Evolutionary conservation across 768 basidiomycete genomes (phyloP), one percentile per base, ranked within the genome.

Genomic region (Pulveroboletus sp.): DNA sequence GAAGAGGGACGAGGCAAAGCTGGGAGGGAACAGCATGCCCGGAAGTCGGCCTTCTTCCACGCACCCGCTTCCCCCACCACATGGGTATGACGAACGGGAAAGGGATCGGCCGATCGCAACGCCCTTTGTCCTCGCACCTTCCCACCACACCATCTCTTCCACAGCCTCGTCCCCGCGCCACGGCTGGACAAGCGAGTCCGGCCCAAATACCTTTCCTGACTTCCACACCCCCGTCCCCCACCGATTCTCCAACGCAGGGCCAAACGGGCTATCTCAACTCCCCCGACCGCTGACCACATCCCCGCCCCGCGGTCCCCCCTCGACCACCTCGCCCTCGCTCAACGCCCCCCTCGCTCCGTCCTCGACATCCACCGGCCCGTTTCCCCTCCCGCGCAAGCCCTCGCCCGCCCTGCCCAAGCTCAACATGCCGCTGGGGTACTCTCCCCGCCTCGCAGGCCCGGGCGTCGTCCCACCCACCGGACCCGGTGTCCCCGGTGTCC

Each of bases 51-150:
- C 66, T n/a, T 59, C 74, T 13, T 72, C 75, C 20, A 69, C 70
- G 20, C 71, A 70, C 24, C 64, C 69, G 2, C 61, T 54, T 50
- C 60, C 55, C 46, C 61, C 61, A n/a, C 55, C 65, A 24, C 53
- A 57, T 25, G 40, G 27, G 9, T 66, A 61, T 21, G 63, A 65
- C 35, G 63, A 64, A 12, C 63, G 63, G n/a, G 62, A 62, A 27
- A 45, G 57, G 20, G 60, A 83, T 45, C 70, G 81, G 47, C 77
- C 77, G 2, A 62, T 76, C 39, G 72, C 79, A 6, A 77, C 74
- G 34, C 76, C 80, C 3, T 83, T 82, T 55, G 76, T 73, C 8
- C 75, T 82, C 65, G 71, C 68, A 7, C 73, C 78, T 6, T 72
- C 75, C 25, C 73, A 77, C 44, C 65, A 66, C 24, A 53, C 61